Evolutionary conservation across 148 eudicot species (phyloP), one percentile per base, ranked within the genome.

Genomic region (Persicaria tinctoria): DNA sequence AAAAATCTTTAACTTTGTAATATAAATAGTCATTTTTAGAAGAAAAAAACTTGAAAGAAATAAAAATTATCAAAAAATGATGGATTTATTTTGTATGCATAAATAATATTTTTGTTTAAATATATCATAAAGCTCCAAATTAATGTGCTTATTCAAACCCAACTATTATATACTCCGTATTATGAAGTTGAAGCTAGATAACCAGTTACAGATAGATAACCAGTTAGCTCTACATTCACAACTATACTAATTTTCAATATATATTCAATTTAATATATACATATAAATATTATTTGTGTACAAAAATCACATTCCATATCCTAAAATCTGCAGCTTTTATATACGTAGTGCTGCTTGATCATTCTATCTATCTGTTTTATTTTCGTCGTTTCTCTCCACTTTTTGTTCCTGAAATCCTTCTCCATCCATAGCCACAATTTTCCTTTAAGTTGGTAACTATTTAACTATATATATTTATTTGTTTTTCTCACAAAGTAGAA

Each of bases 301-400:
- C 68, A 60, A 60, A 60, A 23, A 9, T 60, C 68, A 60, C 27
- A 8, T 41, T 41, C 66, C 41, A 2, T 32, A 32, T 77, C 89
- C 78, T 46, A 73, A 56, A 78, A 57, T 27, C 46, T 85, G 92
- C 89, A 83, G 81, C 86, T 78, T 85, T 60, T 82, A 32, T 32
- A 32, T 79, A 83, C 82, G 89, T 70, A 89, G 76, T 85, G 88
- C 79, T 89, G 87, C 79, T 82, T 78, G 46, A 7, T 53, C 51
- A 49, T 44, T 75, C 3, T 59, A 46, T 74, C 62, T n/a, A 32
- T 23, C 18, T n/a, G 18, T 70, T 23, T 38, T 38, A 55, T 76
- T 79, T 76, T 51, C 59, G 62, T 73, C 51, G 73, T 73, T 74
- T 73, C 63, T 72, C 46, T 41, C 60, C 50, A 20, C 68, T 73